Evolutionary conservation across 164 flowering plant species (phyloP), one percentile per base, ranked within the genome.

Genomic region (Macadamia integrifolia): DNA sequence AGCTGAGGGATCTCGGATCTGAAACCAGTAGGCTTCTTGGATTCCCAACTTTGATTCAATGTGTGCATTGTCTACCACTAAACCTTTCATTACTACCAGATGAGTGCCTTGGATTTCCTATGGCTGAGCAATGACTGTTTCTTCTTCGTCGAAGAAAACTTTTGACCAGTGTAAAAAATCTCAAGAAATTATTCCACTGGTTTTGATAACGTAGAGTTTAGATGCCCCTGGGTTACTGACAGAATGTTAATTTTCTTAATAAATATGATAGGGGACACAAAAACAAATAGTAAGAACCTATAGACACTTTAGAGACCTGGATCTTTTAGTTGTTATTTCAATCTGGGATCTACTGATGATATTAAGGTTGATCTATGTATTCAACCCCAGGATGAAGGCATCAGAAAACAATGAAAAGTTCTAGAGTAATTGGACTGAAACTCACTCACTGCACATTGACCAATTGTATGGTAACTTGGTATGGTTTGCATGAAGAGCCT

Each of bases 401-500:
- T 53, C 57, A 53, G 6, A 9, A 11, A 56, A 66, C 43, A 13
- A 30, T 13, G 17, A 58, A 53, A 49, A 13, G 44, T 7, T 29
- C 70, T 40, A 62, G 18, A n/a, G 4, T 32, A 29, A 35, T 1
- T 32, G 4, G 44, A 61, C 13, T 70, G 66, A 61, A 0, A 72
- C 87, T 74, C 74, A 92, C 98, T 70, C 64, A 64, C 92, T 92
- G 84, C 99, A 94, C 99, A 92, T 94, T 1, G 83, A 67, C 98
- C 99, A 94, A 7, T 56, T 17, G 67, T 92, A 94, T 23, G 88
- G 89, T 60, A 94, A 75, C 14, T 79, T 80, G 5, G 97, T 94
- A 35, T 91, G 78, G 76, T 92, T 94, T 9, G 97, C 97, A 82
- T 92, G 99, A 74, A 94, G 95, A 66, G 97, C 95, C 68, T 76